phyloP scores from a whole-genome alignment of 768 basidiomycete genomes.

The Naganishia friedmannii region DNA sequence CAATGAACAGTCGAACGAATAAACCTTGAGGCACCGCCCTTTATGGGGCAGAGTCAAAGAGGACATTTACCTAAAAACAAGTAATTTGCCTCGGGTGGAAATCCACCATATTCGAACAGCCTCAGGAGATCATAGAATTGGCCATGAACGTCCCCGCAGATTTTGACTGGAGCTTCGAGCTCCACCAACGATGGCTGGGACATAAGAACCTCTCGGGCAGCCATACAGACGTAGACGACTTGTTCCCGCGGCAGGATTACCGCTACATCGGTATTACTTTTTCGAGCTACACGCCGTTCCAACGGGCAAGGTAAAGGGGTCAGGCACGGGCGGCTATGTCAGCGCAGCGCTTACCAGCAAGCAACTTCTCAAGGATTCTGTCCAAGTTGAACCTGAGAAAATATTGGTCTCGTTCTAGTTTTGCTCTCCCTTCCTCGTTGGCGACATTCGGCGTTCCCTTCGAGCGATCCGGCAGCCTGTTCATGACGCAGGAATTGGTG shows the following conservation, averaged over 20 bases:
- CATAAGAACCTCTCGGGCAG: conserved; percentile 11
- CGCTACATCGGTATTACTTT: background rate
- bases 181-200: conserved; percentile 10
- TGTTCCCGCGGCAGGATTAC: background rate
- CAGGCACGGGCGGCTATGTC: background rate
- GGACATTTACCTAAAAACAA: conserved; percentile 70
- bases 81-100: conserved; percentile 99
- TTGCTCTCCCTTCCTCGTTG: background rate
- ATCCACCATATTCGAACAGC: conserved; percentile 97
- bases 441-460: background rate
- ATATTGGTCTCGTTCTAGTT: background rate
- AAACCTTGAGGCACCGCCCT: too few relatives aligned
- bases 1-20: background rate
- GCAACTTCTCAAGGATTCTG: background rate
- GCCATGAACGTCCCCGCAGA: conserved; percentile 98
- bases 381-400: conserved; percentile 11
- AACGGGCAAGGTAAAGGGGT: background rate
- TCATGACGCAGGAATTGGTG: too few relatives aligned
- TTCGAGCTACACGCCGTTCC: background rate
- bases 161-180: conserved; percentile 17
- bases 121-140: conserved; percentile 98
- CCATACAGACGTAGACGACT: conserved; percentile 9
- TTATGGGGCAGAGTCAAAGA: background rate
- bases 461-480: too few relatives aligned
- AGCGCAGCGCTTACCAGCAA: background rate